Base-by-base conservation (phyloP, 1,139 yeast genomes). In the Debaryomycetaceae sp. region DNA sequence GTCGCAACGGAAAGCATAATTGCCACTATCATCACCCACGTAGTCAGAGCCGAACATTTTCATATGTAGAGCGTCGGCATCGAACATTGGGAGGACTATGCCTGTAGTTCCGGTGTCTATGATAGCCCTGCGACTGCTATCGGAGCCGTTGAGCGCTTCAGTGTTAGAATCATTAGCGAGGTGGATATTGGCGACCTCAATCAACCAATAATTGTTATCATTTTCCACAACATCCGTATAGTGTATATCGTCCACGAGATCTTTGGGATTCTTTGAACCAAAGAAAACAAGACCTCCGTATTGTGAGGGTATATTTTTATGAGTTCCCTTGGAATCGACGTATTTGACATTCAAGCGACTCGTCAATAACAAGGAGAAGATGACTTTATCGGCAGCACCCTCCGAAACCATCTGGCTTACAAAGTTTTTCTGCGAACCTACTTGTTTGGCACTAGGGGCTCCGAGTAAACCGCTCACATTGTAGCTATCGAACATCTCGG, bases 21-120 rank as follows among this genome's bases (percentile, higher is more conserved):
- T 82, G 1, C 72, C 72, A 30, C 72, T 58, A 20, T 81, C 80
- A 57, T 82, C 87, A 8, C 83, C 72, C 44, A 78, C 62, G 6
- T 81, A 65, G 34, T 66, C 60, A 23, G 61, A 53, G 44, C 85
- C 82, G 54, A 69, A 80, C 23, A 66, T 46, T 35, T 45, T 36
- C 11, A 76, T 56, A 55, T 83, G 88, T 11, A 83, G 46, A 24
- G 50, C 61, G 37, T 71, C 54, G 1, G 88, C 87, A 54, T 83
- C 87, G 20, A 60, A 63, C n/a, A 74, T 62, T 2, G 87, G 82
- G 42, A 81, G 62, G 6, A 80, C 79, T 24, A 83, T 61, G 2
- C 85, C 77, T 0, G 88, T 83, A 1, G 88, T 82, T 14, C 88
- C 89, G 9, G 87, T 80, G 56, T 83, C 90, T 24, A 83, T 66